Conservation (phyloP, 2,329 filamentous ascomycete genomes). For the Thielaviopsis ethacetica region DNA sequence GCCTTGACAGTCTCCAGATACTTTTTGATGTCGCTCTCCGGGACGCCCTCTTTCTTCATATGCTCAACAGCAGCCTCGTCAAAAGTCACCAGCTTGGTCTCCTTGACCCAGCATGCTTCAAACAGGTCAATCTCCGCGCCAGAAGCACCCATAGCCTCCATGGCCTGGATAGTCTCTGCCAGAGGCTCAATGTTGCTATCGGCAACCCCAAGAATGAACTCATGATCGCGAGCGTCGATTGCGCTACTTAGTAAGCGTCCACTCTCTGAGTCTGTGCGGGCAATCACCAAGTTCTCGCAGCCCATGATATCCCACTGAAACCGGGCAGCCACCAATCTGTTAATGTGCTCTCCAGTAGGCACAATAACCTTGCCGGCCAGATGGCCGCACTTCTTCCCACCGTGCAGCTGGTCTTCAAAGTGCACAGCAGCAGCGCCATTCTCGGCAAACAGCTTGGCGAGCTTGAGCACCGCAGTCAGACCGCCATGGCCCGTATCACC, state of each 20-base stretch:
- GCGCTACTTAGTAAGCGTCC: constrained; percentile 80
- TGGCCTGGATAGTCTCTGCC: constrained; percentile 73
- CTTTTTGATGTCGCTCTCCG: constrained; percentile 44
- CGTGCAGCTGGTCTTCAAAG: constrained; percentile 94
- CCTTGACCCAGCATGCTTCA: constrained; percentile 78
- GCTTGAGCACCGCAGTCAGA: constrained; percentile 79
- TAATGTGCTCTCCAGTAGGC: constrained; percentile 88
- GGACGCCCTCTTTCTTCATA: constrained; percentile 47
- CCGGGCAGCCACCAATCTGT: constrained; percentile 74
- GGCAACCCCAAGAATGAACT: constrained; percentile 82
- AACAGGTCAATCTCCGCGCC: constrained; percentile 71
- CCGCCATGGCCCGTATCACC: constrained; percentile 94
- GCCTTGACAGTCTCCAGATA: constrained; percentile 47
- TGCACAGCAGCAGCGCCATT: constrained; percentile 93
- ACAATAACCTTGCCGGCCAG: constrained; percentile 92
- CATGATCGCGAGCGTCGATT: constrained; percentile 87
- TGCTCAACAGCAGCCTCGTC: constrained; percentile 77
- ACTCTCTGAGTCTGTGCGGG: constrained; percentile 87
- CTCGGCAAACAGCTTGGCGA: constrained; percentile 94
- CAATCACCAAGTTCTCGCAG: constrained; percentile 83
- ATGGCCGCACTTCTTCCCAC: constrained; percentile 96
- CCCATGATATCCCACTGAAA: constrained; percentile 99
- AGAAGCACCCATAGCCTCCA: constrained; percentile 67
- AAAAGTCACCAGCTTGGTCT: constrained; percentile 71
- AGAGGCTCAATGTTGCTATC: constrained; percentile 60